Evolutionary conservation across 805 yeast genomes (phyloP).

Genomic region (Yamadazyma kitorensis): DNA sequence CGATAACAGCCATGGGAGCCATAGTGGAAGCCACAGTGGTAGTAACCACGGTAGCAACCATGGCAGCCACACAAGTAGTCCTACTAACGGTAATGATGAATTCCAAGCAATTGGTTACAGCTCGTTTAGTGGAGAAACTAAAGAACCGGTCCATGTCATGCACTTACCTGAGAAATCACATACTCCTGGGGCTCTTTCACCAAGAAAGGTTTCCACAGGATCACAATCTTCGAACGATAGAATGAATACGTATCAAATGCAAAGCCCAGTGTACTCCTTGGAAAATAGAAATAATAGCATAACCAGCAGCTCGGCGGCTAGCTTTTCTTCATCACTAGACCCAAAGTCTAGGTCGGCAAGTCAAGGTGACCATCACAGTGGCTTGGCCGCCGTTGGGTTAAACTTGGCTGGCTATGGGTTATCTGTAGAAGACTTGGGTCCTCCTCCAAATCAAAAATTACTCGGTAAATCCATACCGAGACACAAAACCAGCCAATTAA

Average conservation of each 20-base stretch:
- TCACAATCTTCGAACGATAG: conserved; percentile 8
- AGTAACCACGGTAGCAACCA: not conserved
- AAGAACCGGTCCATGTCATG: conserved; percentile 31
- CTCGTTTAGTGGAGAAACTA: conserved; percentile 16
- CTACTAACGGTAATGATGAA: conserved; percentile 1
- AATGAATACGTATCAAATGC: conserved; percentile 1
- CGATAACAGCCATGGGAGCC: not conserved
- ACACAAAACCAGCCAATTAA: too few species aligned
- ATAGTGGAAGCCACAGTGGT: not conserved
- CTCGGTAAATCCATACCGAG: too few species aligned
- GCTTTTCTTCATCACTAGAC: conserved; percentile 11
- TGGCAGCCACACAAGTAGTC: not conserved
- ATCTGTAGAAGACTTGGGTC: conserved; percentile 23
- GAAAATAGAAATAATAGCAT: conserved; percentile 8
- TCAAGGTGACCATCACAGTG: conserved; percentile 5
- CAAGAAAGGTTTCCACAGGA: conserved; percentile 8
- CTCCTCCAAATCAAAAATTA: too few species aligned
- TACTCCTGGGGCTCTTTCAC: not conserved
- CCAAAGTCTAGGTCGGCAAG: conserved; percentile 12
- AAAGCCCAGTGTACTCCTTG: conserved; percentile 1
- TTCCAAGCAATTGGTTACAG: conserved; percentile 40
- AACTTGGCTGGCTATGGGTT: conserved; percentile 28
- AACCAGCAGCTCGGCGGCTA: conserved; percentile 9
- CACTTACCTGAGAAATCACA: conserved; percentile 18
- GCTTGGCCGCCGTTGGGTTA: conserved; percentile 22